Evolutionary conservation across 208 protist genomes (phyloP).

Genomic region (Trypanosoma melophagium): DNA sequence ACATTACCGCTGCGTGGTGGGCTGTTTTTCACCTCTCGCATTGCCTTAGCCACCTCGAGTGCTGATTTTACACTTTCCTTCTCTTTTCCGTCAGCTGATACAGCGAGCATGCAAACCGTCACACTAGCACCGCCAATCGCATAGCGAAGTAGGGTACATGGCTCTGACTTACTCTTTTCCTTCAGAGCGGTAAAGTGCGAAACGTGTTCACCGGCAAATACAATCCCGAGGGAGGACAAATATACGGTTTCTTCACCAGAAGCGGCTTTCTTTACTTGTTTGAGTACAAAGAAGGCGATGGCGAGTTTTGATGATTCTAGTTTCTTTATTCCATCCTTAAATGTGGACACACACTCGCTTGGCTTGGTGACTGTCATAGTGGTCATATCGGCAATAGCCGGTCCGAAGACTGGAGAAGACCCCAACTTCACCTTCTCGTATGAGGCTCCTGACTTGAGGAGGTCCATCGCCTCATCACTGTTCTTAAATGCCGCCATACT

Average conservation of each 20-base stretch:
- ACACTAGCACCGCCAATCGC: conserved; percentile 61
- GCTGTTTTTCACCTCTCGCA: conserved; percentile 56
- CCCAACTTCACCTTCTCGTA: conserved; percentile 49
- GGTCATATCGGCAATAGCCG: conserved; percentile 47
- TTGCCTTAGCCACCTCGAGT: conserved; percentile 33
- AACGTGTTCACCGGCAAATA: conserved; percentile 42
- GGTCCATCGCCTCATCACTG: conserved; percentile 46
- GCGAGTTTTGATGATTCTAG: conserved; percentile 50
- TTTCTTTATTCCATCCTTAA: conserved; percentile 44
- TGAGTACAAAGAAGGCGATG: conserved; percentile 65
- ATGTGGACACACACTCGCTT: conserved; percentile 30
- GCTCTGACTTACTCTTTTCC: conserved; percentile 47
- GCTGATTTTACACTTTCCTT: conserved; percentile 22
- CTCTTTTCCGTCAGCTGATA: conserved; percentile 37
- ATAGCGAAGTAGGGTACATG: conserved; percentile 65
- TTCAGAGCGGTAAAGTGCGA: conserved; percentile 49
- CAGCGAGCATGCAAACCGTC: conserved; percentile 37
- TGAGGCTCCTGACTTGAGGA: conserved; percentile 52
- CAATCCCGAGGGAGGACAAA: conserved; percentile 61
- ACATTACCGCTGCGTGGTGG: conserved; percentile 79
- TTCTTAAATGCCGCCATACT: conserved; percentile 58
- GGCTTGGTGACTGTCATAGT: conserved; percentile 38
- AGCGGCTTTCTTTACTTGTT: conserved; percentile 47
- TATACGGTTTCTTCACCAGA: conserved; percentile 45
- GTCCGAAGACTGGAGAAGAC: conserved; percentile 73